Base-by-base conservation (phyloP, 306 rosid genomes). In the Albizia julibrissin region DNA sequence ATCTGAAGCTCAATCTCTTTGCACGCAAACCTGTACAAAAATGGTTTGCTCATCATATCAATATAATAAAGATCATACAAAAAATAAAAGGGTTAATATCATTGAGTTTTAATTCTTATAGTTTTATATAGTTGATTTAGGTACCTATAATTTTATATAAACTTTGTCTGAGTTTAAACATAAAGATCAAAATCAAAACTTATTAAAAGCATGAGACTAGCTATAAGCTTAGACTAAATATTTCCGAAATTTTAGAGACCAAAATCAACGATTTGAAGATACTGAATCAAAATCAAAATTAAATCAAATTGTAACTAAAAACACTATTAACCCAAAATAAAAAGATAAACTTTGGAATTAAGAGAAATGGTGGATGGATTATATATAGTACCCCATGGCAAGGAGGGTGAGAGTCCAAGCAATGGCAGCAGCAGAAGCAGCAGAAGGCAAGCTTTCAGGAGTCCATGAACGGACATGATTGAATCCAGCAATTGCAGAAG, bases 381-480 rank as follows among this genome's bases (percentile, higher is more conserved):
- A 10, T 22, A 18, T 54, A 18, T 58, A 22, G 22, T 91, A 95
- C 98, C 99, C 97, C 97, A 92, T 92, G 83, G 99, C 99, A 82
- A 93, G 97, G 69, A 93, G 73, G 3, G 99, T 95, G 73, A 93
- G 96, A 47, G 94, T 69, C 99, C 99, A 95, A 21, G 98, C 98
- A 90, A 92, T 84, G 56, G 82, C 16, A 47, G 97, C 99, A 82
- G 86, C 93, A 26, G 97, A 47, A 78, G 86, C 94, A 0, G 99
- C 99, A 66, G 99, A 82, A 14, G 97, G 94, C 84, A 96, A 82
- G 90, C 94, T 93, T 2, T 94, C 97, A 8, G 79, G 11, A 83
- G 86, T 92, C 98, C 97, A 91, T 31, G 91, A 64, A 39, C 98
- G 97, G 73, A 96, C 46, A 80, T 96, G 99, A 82, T 85, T 94